A percentile compares a stretch with the other conserved stretches of the same genome.
phyloP scores from a whole-genome alignment of 2,329 filamentous ascomycete species.

The Monilinia fructicola region DNA sequence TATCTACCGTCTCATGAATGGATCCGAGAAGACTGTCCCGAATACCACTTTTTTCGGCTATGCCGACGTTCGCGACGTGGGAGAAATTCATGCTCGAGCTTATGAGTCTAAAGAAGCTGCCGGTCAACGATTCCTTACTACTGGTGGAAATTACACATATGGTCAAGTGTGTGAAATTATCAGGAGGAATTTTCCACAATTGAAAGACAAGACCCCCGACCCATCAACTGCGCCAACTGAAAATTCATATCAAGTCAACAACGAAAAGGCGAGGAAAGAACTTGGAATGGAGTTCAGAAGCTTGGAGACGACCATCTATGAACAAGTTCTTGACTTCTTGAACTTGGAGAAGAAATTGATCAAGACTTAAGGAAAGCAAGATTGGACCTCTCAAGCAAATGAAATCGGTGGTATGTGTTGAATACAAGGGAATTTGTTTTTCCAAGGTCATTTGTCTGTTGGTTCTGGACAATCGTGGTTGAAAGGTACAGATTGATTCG shows the following conservation, averaged over 20 bases:
- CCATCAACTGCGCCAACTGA: constrained; percentile 25
- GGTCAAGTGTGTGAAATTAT: constrained; percentile 57
- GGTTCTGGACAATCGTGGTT: not conserved
- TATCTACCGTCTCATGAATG: constrained; percentile 64
- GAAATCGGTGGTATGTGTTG: not conserved
- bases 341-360: constrained; percentile 30
- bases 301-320: constrained; percentile 32
- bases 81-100: constrained; percentile 58
- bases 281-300: constrained; percentile 33
- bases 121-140: constrained; percentile 61
- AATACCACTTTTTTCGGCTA: constrained; percentile 50
- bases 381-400: not conserved
- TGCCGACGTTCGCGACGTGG: constrained; percentile 61
- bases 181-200: constrained; percentile 52
- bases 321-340: constrained; percentile 33
- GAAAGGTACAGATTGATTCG: not conserved
- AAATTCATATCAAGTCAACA: constrained; percentile 32
- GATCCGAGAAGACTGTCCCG: constrained; percentile 54
- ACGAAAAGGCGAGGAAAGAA: constrained; percentile 32
- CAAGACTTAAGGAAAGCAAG: constrained; percentile 19
- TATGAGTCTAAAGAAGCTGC: constrained; percentile 55
- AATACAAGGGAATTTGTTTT: not conserved
- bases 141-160: constrained; percentile 59
- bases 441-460: not conserved
- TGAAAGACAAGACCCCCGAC: constrained; percentile 49